These are phyloP conservation scores for Picea glauca DNA, from an alignment of 75 land plant genomes.

Conservation along the genomic window DNA sequence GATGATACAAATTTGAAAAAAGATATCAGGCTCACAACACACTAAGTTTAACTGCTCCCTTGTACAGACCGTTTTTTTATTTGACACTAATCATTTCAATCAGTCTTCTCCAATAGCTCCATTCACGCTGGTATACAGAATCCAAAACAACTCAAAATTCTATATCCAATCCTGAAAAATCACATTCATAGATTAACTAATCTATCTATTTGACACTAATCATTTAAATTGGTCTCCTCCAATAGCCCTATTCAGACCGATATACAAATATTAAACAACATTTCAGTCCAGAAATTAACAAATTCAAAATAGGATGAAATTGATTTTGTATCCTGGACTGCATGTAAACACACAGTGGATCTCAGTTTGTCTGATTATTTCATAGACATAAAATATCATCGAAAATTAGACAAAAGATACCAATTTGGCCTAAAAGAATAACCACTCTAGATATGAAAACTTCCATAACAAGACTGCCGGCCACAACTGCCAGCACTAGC, in stretches of 20 bases:
- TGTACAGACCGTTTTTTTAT: too few species aligned
- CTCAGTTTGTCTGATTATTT: neutral
- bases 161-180: neutral
- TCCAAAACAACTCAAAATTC: neutral
- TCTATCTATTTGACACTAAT: neutral
- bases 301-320: neutral
- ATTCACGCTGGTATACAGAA: neutral
- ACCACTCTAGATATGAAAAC: neutral
- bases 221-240: too few species aligned
- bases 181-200: neutral
- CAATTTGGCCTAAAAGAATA: neutral
- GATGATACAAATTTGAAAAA: too few species aligned
- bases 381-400: neutral
- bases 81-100: too few species aligned
- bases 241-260: too few species aligned
- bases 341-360: neutral
- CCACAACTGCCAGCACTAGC: too few species aligned
- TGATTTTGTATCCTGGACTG: neutral
- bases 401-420: neutral
- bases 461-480: neutral
- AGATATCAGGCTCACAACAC: too few species aligned
- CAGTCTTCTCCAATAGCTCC: too few species aligned
- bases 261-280: neutral
- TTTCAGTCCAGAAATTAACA: neutral
- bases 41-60: too few species aligned